Conservation (phyloP, 2,329 filamentous ascomycete genomes). For the Fusarium duplospermum region DNA sequence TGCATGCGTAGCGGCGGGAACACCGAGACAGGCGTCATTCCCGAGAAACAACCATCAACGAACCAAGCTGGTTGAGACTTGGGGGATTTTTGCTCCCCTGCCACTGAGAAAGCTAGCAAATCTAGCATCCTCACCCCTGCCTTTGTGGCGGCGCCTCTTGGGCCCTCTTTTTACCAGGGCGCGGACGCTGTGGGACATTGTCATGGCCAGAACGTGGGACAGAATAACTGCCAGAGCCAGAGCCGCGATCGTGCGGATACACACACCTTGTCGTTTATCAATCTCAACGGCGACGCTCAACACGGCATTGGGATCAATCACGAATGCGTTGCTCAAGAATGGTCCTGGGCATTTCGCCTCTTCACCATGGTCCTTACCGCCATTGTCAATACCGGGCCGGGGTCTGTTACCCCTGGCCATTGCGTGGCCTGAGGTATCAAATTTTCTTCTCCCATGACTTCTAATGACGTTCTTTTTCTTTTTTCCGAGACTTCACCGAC, state of each 20-base stretch:
- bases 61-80: slow-evolving; percentile 30
- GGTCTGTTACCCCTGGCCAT: slow-evolving; percentile 10
- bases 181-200: slow-evolving; percentile 38
- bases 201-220: slow-evolving; percentile 30
- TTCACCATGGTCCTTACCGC: background rate
- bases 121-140: slow-evolving; percentile 27
- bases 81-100: slow-evolving; percentile 15
- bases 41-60: slow-evolving; percentile 34
- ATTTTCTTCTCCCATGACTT: slow-evolving; percentile 20
- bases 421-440: slow-evolving; percentile 32
- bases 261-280: slow-evolving; percentile 39
- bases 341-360: background rate
- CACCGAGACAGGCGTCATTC: slow-evolving; percentile 46
- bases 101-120: slow-evolving; percentile 15
- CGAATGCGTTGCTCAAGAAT: slow-evolving; percentile 5
- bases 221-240: slow-evolving; percentile 36
- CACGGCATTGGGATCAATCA: background rate
- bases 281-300: slow-evolving; percentile 30
- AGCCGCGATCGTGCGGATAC: slow-evolving; percentile 17
- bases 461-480: slow-evolving; percentile 33
- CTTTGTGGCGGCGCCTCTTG: slow-evolving; percentile 40
- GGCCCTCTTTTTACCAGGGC: slow-evolving; percentile 29
- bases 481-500: slow-evolving; percentile 46
- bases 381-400: background rate
- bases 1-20: slow-evolving; percentile 38